A percentile compares a stretch with the other conserved stretches of the same genome.
These are phyloP conservation scores for Elongisporangium anandrum DNA, from an alignment of 352 stramenopile genomes.

Conservation along the genomic window DNA sequence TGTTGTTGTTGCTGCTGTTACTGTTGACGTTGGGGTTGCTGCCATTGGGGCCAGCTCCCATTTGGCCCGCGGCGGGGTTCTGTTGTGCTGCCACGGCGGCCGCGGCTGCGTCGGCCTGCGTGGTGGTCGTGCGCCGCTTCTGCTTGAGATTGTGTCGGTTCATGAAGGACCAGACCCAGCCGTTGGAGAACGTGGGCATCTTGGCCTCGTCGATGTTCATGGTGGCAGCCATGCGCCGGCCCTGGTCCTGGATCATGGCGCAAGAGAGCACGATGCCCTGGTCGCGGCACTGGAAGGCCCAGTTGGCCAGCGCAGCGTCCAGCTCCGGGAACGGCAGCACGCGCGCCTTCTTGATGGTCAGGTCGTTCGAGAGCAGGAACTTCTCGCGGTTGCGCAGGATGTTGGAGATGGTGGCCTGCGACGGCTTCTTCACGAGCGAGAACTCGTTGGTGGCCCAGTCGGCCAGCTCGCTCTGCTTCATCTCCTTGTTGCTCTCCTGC, in stretches of 20 bases:
- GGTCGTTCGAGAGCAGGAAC: conserved; percentile 34
- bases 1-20: neutral
- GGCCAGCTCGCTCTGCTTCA: conserved; percentile 50
- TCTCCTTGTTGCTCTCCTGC: conserved; percentile 43
- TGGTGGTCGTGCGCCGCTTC: neutral
- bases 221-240: conserved; percentile 25
- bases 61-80: neutral
- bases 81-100: neutral
- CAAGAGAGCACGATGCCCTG: conserved; percentile 18
- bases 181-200: conserved; percentile 42
- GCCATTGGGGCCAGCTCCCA: neutral
- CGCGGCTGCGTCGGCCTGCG: neutral
- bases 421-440: conserved; percentile 35
- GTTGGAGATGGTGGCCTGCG: conserved; percentile 65
- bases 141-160: conserved; percentile 40
- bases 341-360: conserved; percentile 35
- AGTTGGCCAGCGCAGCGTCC: conserved; percentile 36
- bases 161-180: conserved; percentile 60
- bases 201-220: conserved; percentile 31
- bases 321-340: conserved; percentile 51
- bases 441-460: conserved; percentile 55
- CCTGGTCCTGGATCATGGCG: conserved; percentile 28
- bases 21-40: neutral
- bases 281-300: conserved; percentile 34
- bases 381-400: conserved; percentile 42